Evolutionary conservation across 1,284 basidiomycete genomes (phyloP).

Genomic region (Ceratobasidium theobromae): DNA sequence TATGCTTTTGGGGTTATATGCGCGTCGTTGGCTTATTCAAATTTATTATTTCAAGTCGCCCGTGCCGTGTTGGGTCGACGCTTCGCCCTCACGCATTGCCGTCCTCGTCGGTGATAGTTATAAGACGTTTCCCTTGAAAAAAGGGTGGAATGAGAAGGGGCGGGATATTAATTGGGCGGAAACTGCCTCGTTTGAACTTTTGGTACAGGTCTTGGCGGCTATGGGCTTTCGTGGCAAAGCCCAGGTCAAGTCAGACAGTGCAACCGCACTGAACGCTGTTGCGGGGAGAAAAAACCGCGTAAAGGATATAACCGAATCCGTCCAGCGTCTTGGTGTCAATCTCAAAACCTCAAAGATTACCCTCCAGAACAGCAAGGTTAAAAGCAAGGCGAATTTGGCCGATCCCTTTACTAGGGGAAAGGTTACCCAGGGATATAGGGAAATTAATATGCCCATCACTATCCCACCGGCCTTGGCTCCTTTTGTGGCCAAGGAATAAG

Average conservation of each 20-base stretch:
- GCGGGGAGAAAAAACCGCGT: neutral
- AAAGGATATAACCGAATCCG: conserved; percentile 4
- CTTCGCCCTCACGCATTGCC: neutral
- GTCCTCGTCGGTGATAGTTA: neutral
- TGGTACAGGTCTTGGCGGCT: neutral
- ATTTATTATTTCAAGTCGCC: neutral
- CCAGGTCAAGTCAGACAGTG: conserved; percentile 1
- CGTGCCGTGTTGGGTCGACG: conserved; percentile 4
- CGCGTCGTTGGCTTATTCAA: neutral
- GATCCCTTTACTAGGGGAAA: neutral
- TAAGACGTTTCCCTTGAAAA: neutral
- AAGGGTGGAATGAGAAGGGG: neutral
- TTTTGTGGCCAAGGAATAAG: neutral
- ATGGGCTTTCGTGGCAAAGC: neutral
- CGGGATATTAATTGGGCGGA: neutral
- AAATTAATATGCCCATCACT: neutral
- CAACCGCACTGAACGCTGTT: neutral
- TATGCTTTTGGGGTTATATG: too few relatives aligned
- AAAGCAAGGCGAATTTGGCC: neutral
- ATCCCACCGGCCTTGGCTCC: neutral
- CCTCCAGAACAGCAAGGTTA: neutral
- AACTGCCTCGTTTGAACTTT: neutral
- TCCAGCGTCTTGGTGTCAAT: neutral
- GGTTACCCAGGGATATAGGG: neutral
- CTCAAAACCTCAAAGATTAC: neutral